phyloP scores from a whole-genome alignment of 1,284 basidiomycete genomes.

The Chalciporus sp. region DNA sequence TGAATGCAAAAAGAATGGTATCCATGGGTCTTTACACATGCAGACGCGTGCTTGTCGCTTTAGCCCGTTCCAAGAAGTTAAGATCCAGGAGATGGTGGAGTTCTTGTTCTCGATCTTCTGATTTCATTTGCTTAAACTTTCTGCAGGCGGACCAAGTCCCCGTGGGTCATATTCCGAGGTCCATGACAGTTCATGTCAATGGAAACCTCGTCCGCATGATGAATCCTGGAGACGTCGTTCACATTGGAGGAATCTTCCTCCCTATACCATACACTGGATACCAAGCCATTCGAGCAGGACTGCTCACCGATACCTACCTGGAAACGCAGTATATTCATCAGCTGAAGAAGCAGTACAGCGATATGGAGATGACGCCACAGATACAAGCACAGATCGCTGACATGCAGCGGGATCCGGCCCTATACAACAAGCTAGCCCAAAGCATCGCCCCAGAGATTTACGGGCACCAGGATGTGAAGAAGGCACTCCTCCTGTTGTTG shows the following conservation, averaged over 20 bases:
- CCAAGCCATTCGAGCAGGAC: conserved; percentile 89
- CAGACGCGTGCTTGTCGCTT: conserved; percentile 98
- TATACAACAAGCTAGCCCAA: conserved; percentile 84
- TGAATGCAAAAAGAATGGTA: conserved; percentile 86
- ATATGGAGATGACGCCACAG: conserved; percentile 91
- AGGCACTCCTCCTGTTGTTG: conserved; percentile 90
- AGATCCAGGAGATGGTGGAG: conserved; percentile 97
- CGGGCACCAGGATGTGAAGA: conserved; percentile 97
- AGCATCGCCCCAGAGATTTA: conserved; percentile 99
- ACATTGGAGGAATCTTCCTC: conserved; percentile 88
- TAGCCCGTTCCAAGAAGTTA: conserved; percentile 97
- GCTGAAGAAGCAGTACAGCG: conserved; percentile 96
- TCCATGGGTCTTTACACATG: conserved; percentile 93
- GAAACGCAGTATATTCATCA: conserved; percentile 92
- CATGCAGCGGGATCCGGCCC: conserved; percentile 73
- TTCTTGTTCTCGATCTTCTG: not conserved
- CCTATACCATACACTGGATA: conserved; percentile 90
- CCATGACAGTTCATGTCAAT: conserved; percentile 95
- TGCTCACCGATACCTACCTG: conserved; percentile 97
- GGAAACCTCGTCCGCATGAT: conserved; percentile 89
- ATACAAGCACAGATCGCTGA: conserved; percentile 73
- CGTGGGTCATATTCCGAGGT: conserved; percentile 97
- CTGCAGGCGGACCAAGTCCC: conserved; percentile 96
- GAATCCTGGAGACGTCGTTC: conserved; percentile 96
- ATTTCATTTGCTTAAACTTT: conserved; percentile 15